A percentile compares a stretch with the other conserved stretches of the same genome.
Conservation (phyloP, 1,139 yeast species). For the Candida mesenterica region DNA sequence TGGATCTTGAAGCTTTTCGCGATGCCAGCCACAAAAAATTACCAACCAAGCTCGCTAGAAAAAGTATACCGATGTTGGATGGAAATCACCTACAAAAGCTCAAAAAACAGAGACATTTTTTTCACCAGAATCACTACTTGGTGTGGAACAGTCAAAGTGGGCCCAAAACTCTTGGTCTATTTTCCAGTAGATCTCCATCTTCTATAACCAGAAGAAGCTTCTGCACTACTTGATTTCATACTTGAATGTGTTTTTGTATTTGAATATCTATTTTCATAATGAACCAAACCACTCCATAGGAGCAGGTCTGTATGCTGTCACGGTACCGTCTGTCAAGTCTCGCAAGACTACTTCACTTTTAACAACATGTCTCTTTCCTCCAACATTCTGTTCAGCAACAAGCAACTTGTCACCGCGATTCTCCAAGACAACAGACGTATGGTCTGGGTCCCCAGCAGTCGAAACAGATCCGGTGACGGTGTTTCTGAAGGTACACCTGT, state of each 20-base stretch:
- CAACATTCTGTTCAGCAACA: slow-evolving; percentile 63
- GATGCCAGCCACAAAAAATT: not conserved
- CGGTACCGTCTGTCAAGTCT: slow-evolving; percentile 46
- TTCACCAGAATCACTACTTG: too few species aligned
- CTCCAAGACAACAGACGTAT: slow-evolving; percentile 59
- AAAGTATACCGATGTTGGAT: too few species aligned
- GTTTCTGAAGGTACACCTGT: slow-evolving; percentile 42
- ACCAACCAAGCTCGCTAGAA: too few species aligned
- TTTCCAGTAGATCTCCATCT: too few species aligned
- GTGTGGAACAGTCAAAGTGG: too few species aligned
- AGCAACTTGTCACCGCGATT: slow-evolving; percentile 30
- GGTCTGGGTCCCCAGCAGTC: slow-evolving; percentile 62
- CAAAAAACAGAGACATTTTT: too few species aligned
- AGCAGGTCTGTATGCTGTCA: slow-evolving; percentile 56
- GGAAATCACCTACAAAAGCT: too few species aligned
- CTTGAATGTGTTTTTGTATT: too few species aligned
- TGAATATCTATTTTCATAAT: slow-evolving; percentile 23
- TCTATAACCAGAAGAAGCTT: too few species aligned
- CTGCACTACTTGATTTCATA: too few species aligned
- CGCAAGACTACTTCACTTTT: slow-evolving; percentile 44
- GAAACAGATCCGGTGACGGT: slow-evolving; percentile 24
- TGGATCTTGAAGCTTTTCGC: not conserved
- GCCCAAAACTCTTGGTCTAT: too few species aligned
- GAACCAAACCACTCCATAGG: slow-evolving; percentile 53
- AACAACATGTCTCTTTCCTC: slow-evolving; percentile 48